phyloP scores from a whole-genome alignment of 1,284 basidiomycete species.

The Marasmius sp. region DNA sequence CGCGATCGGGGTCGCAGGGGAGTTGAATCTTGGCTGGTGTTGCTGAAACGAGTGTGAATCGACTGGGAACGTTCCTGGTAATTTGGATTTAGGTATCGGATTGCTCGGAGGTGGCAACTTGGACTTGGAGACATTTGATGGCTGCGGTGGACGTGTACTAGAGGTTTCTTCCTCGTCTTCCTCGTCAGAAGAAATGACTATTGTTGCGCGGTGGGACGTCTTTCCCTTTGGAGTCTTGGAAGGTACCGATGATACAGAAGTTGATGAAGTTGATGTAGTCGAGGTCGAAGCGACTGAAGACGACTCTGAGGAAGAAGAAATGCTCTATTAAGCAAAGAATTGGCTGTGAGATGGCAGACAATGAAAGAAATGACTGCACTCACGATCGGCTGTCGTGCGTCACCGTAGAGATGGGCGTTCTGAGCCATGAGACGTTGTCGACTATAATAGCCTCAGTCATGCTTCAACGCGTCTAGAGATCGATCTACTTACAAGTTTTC shows the following conservation, averaged over 20 bases:
- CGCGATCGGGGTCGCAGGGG: neutral
- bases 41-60: neutral
- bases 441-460: neutral
- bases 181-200: slow-evolving; percentile 17
- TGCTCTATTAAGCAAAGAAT: neutral
- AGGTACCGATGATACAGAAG: neutral
- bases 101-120: slow-evolving; percentile 1
- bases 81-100: neutral
- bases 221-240: neutral
- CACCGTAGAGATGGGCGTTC: slow-evolving; percentile 6
- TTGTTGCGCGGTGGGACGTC: neutral
- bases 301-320: neutral
- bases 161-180: slow-evolving; percentile 12
- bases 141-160: slow-evolving; percentile 6
- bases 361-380: neutral
- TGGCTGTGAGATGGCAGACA: neutral
- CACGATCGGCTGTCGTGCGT: neutral
- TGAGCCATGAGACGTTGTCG: slow-evolving; percentile 14
- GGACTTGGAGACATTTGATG: slow-evolving; percentile 17
- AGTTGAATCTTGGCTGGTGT: neutral
- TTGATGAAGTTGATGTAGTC: neutral
- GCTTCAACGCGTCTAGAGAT: no score
- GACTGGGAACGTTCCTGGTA: neutral
- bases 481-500: slow-evolving; percentile 11
- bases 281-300: slow-evolving; percentile 7